phyloP scores from a whole-genome alignment of 345 rosid species.

The Populus deltoides region DNA sequence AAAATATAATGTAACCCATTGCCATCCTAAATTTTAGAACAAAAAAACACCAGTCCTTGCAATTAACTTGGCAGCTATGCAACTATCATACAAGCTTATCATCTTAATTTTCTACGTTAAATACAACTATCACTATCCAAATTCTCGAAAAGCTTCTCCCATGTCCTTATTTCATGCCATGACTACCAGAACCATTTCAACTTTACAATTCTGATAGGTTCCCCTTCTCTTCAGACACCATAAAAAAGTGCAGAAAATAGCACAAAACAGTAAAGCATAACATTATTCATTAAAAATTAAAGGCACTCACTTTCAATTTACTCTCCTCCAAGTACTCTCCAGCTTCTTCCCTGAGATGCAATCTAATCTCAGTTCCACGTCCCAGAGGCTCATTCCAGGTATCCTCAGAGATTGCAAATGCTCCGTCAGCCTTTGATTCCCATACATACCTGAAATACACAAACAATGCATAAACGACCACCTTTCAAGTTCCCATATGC shows the following conservation, averaged over 20 bases:
- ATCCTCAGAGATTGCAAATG: slow-evolving; percentile 95
- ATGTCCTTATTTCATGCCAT: background rate
- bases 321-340: slow-evolving; percentile 89
- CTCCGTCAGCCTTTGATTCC: slow-evolving; percentile 99
- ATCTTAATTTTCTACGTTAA: too few species aligned
- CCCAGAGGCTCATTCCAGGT: slow-evolving; percentile 96
- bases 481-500: background rate
- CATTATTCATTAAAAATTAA: too few species aligned
- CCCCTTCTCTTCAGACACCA: background rate
- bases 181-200: background rate
- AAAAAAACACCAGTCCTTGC: too few species aligned
- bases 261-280: background rate
- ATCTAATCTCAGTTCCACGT: slow-evolving; percentile 94
- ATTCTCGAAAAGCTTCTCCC: background rate
- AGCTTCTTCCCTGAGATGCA: slow-evolving; percentile 97
- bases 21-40: too few species aligned
- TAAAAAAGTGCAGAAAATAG: background rate
- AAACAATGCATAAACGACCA: background rate
- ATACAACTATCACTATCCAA: too few species aligned
- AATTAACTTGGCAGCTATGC: too few species aligned
- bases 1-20: too few species aligned
- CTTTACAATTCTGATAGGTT: background rate
- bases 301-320: slow-evolving; percentile 69
- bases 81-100: too few species aligned
- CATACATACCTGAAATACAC: slow-evolving; percentile 64